Base-by-base conservation (phyloP, 192 early-diverging fungal species). In the Haplosporangium gracile region DNA sequence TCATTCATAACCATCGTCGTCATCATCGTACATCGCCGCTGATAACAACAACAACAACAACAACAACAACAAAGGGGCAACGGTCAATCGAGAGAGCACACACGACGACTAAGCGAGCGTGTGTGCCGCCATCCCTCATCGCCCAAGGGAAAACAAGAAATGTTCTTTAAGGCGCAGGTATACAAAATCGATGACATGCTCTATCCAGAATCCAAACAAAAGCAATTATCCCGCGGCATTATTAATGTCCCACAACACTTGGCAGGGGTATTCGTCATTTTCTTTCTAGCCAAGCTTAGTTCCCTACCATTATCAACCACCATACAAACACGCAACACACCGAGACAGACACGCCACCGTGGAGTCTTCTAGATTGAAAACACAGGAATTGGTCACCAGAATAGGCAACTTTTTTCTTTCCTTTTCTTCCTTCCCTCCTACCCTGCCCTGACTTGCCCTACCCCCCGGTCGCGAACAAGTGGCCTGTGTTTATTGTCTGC, bases 11-110 rank as follows among this genome's bases (percentile, higher is more conserved):
- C 55, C 24, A 57, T 6, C 55, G 26, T 60, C n/a, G n/a, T 26
- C n/a, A 32, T 32, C 60, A 65, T 65, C 26, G 60, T 2, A 65
- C 60, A 65, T 65, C 60, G 29, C 0, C 55, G 55, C 22, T 26
- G 24, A 26, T 24, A n/a, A n/a, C 24, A n/a, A 55, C n/a, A n/a
- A n/a, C 53, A 24, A 55, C 57, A 63, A 65, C 60, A 65, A 65
- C n/a, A n/a, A n/a, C 53, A 24, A 55, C 57, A 63, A 65, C 60
- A 65, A 65, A 65, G 29, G 49, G 49, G 60, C 60, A 32, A 65
- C 29, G 13, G 29, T 65, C 60, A 65, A 65, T 65, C 26, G 60
- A 65, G 26, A 26, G 24, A 20, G 18, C 20, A 55, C 51, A 24
- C 16, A 55, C 16, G 55, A 26, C 3, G 15, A 24, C n/a, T 32